Conservation (phyloP, 106 monocot genomes). For the Gastrodia elata region DNA sequence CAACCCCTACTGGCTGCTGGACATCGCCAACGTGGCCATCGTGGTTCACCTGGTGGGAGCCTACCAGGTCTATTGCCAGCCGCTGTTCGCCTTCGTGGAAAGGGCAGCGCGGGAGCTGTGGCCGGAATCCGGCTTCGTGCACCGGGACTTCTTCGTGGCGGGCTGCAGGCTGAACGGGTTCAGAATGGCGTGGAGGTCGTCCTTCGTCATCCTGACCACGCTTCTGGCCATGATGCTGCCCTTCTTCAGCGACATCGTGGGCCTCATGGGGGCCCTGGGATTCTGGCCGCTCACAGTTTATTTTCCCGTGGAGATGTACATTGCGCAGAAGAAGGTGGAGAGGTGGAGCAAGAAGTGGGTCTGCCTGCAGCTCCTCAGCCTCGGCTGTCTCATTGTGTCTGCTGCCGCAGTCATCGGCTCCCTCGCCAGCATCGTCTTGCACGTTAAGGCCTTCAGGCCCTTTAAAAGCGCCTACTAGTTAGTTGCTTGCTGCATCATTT, state of each 20-base stretch:
- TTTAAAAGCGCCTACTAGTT: slow-evolving; percentile 43
- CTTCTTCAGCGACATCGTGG: slow-evolving; percentile 81
- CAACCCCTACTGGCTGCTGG: slow-evolving; percentile 15
- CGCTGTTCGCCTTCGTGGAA: slow-evolving; percentile 60
- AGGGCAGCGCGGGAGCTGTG: slow-evolving; percentile 17
- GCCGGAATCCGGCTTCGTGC: slow-evolving; percentile 31
- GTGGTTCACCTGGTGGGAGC: slow-evolving; percentile 16
- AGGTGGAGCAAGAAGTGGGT: slow-evolving; percentile 64
- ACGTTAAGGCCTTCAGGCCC: slow-evolving; percentile 54
- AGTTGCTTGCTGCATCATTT: too few species aligned
- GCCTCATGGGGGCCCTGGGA: slow-evolving; percentile 58
- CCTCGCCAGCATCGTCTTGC: slow-evolving; percentile 41
- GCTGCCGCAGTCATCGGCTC: slow-evolving; percentile 49
- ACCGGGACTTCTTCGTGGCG: slow-evolving; percentile 15
- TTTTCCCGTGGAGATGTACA: slow-evolving; percentile 82
- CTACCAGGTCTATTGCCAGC: slow-evolving; percentile 23
- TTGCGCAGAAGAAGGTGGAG: slow-evolving; percentile 48
- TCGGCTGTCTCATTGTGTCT: slow-evolving; percentile 51
- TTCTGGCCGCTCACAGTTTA: slow-evolving; percentile 84
- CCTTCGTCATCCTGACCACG: slow-evolving; percentile 54
- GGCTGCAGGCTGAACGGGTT: slow-evolving; percentile 37
- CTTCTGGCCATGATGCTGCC: slow-evolving; percentile 69
- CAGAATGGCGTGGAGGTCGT: slow-evolving; percentile 46
- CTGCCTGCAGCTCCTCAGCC: slow-evolving; percentile 56
- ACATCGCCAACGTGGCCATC: slow-evolving; percentile 16